Evolutionary conservation across 225 moss, liverwort and hornwort species (phyloP).

Genomic region (Ulota crispa): DNA sequence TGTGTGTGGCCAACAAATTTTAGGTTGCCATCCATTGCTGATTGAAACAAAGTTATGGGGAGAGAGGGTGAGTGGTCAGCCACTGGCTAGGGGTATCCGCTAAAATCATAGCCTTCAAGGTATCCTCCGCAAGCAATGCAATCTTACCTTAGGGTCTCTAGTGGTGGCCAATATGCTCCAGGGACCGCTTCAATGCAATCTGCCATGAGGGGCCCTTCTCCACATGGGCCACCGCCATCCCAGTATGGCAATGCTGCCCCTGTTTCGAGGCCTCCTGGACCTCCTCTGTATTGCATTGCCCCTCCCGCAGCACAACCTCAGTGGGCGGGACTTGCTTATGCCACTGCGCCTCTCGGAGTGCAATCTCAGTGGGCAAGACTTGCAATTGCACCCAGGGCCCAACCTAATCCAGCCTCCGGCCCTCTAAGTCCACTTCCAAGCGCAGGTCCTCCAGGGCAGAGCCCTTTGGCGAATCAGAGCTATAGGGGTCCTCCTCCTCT

Average conservation of each 20-base stretch:
- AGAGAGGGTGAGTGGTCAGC: constrained; percentile 67
- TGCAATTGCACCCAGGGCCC: constrained; percentile 23
- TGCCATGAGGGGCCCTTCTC: constrained; percentile 46
- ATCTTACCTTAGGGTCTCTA: constrained; percentile 21
- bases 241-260: constrained; percentile 33
- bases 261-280: constrained; percentile 30
- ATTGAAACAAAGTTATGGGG: constrained; percentile 37
- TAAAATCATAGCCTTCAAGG: constrained; percentile 38
- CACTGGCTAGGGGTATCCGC: constrained; percentile 36
- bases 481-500: constrained; percentile 44
- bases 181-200: constrained; percentile 29
- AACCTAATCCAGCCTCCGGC: constrained; percentile 38
- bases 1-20: constrained; percentile 29
- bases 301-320: constrained; percentile 41
- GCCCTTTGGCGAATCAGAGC: constrained; percentile 36
- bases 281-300: constrained; percentile 28
- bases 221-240: constrained; percentile 35
- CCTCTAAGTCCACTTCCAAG: constrained; percentile 45
- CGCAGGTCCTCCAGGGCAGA: constrained; percentile 41
- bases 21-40: constrained; percentile 29
- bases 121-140: constrained; percentile 41
- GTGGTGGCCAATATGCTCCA: constrained; percentile 34
- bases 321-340: constrained; percentile 38
- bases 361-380: constrained; percentile 44
- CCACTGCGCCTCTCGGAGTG: constrained; percentile 33